A percentile compares a stretch with the other conserved stretches of the same genome.
These are phyloP conservation scores for Ensete ventricosum DNA, from an alignment of 176 grass and related monocot genomes.

Conservation along the genomic window DNA sequence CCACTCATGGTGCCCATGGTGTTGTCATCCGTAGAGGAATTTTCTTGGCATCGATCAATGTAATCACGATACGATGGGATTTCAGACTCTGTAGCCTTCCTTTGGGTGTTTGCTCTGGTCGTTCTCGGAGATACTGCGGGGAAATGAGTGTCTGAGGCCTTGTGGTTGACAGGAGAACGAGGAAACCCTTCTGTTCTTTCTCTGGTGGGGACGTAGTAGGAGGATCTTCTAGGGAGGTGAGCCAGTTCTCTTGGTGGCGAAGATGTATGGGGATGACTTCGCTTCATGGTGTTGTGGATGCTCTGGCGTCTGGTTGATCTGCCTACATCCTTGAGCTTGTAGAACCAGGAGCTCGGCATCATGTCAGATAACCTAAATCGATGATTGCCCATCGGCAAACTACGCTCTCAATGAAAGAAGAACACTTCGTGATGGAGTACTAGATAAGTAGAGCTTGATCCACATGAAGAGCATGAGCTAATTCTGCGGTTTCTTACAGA, in stretches of 20 bases:
- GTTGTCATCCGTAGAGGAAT: not conserved
- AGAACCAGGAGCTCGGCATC: constrained; percentile 63
- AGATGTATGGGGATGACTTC: not conserved
- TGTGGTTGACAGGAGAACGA: constrained; percentile 7
- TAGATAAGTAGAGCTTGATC: too few species aligned
- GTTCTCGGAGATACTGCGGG: constrained; percentile 22
- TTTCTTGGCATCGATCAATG: too few species aligned
- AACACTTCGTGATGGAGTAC: too few species aligned
- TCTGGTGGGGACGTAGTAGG: constrained; percentile 31
- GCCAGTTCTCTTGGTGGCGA: not conserved
- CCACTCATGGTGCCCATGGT: constrained; percentile 26
- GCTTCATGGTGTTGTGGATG: not conserved
- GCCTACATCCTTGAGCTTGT: constrained; percentile 53
- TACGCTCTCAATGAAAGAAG: not conserved
- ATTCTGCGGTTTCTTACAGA: not conserved
- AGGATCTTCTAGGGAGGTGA: constrained; percentile 24
- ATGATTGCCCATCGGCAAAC: constrained; percentile 14
- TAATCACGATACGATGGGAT: not conserved
- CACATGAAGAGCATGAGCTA: not conserved
- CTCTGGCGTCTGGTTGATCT: constrained; percentile 15
- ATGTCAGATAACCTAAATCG: constrained; percentile 20
- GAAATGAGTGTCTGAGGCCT: constrained; percentile 20
- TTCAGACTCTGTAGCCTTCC: not conserved
- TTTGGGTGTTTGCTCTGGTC: constrained; percentile 9
- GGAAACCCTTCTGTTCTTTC: constrained; percentile 19